Evolutionary conservation across 805 yeast species (phyloP), one percentile per base, ranked within the genome.

Genomic region (Groenewaldozyma tartarivorans): DNA sequence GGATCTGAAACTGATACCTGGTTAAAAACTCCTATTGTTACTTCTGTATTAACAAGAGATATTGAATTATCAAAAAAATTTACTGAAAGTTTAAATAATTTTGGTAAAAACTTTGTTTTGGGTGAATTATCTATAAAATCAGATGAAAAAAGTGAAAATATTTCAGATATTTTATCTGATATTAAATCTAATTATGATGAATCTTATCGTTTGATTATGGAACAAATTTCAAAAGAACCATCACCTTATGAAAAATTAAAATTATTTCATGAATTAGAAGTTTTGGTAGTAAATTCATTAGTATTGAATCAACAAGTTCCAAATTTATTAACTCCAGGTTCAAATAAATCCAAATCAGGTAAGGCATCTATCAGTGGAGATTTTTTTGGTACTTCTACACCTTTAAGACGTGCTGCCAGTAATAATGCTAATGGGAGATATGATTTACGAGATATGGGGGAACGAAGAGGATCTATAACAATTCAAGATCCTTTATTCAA

Each of bases 1-100:
- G 62, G 62, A 11, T 51, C 62, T 2, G 64, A 60, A 29, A 57
- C 62, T 4, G 65, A 60, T 41, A 40, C 41, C 36, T 60, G 54
- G 51, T 48, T 60, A 50, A 43, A 38, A 4, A 27, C 46, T 4
- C 44, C 47, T 5, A 33, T 51, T 9, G 53, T 51, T 11, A n/a
- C 19, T 2, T 42, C 42, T 13, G 27, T 45, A 4, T 22, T 46
- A 9, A 44, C 42, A 20, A 27, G 45, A 13, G 40, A 33, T 19
- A 13, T 24, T 24, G 29, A 24, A 9, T 24, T 7, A 9, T 7
- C 7, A 24, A 24, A 24, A 24, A 24, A 13, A 7, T 5, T 19
- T 27, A 32, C 13, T 13, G 38, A 21, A 13, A 16, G 11, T 21
- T n/a, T n/a, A n/a, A n/a, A n/a, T n/a, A n/a, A n/a, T n/a, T n/a